A percentile compares a stretch with the other conserved stretches of the same genome.
These are phyloP conservation scores for Draba incana DNA, from an alignment of 345 rosid genomes.

Conservation along the genomic window DNA sequence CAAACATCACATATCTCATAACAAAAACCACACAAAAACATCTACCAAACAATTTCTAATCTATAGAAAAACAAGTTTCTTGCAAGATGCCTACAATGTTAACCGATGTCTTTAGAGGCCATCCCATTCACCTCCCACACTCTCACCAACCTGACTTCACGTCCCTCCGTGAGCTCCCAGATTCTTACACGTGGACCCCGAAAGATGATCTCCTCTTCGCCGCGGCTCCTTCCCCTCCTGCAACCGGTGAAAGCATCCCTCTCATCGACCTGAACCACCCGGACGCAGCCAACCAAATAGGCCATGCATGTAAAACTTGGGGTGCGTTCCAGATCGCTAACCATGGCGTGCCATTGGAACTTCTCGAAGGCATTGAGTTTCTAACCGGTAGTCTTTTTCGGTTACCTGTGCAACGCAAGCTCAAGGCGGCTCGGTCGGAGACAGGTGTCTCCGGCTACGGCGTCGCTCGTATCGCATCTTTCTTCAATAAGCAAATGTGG, in stretches of 20 bases:
- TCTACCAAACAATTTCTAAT: neutral
- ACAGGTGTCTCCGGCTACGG: slow-evolving; percentile 72
- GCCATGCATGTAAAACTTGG: slow-evolving; percentile 69
- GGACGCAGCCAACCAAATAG: slow-evolving; percentile 43
- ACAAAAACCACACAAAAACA: slow-evolving; percentile 7
- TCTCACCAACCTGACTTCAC: slow-evolving; percentile 61
- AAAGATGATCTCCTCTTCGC: slow-evolving; percentile 40
- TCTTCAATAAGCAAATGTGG: slow-evolving; percentile 81
- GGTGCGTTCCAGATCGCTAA: slow-evolving; percentile 73
- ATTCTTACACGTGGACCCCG: slow-evolving; percentile 56
- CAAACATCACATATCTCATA: slow-evolving; percentile 22
- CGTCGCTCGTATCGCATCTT: slow-evolving; percentile 64
- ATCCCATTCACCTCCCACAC: slow-evolving; percentile 56
- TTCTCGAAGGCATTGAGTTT: slow-evolving; percentile 55
- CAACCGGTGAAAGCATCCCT: slow-evolving; percentile 47
- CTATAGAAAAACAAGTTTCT: neutral
- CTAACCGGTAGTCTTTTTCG: slow-evolving; percentile 61
- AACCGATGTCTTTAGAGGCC: slow-evolving; percentile 54
- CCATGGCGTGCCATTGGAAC: slow-evolving; percentile 56
- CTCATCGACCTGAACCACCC: slow-evolving; percentile 57
- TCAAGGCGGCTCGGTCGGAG: slow-evolving; percentile 58
- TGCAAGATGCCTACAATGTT: slow-evolving; percentile 46
- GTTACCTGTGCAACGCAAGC: slow-evolving; percentile 62
- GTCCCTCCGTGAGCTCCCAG: slow-evolving; percentile 52
- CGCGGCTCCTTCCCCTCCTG: slow-evolving; percentile 29